Evolutionary conservation across 371 early-diverging fungal genomes (phyloP).

Genomic region (Saksenaea vasiformis): DNA sequence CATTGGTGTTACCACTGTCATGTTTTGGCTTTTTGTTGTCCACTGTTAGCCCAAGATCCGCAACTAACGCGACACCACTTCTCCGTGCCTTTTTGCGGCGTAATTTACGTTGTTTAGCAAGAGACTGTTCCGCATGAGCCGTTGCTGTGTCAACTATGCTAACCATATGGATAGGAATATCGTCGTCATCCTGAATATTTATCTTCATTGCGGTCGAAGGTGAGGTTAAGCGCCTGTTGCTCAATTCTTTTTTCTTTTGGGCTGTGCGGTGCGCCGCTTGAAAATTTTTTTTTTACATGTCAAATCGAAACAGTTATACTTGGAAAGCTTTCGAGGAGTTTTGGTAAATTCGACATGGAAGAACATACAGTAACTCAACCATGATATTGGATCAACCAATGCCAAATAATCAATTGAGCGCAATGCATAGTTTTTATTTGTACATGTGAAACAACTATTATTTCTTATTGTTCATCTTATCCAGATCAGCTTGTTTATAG

Average conservation of each 20-base stretch:
- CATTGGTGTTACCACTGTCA: conserved; percentile 6
- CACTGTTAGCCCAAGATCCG: conserved; percentile 14
- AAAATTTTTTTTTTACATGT: too few relatives aligned
- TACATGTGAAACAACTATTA: background rate
- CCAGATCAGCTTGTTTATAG: conserved; percentile 76
- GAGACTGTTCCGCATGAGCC: conserved; percentile 36
- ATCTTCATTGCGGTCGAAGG: conserved; percentile 12
- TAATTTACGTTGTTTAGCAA: conserved; percentile 28
- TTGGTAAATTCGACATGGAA: too few relatives aligned
- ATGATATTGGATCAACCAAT: too few relatives aligned
- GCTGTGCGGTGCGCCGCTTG: too few relatives aligned
- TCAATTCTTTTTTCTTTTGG: too few relatives aligned
- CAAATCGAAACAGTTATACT: too few relatives aligned
- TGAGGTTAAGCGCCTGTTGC: too few relatives aligned
- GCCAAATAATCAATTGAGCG: too few relatives aligned
- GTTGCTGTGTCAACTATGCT: conserved; percentile 33
- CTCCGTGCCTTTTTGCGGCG: conserved; percentile 16
- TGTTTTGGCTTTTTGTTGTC: conserved; percentile 5
- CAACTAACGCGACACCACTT: conserved; percentile 9
- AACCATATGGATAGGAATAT: conserved; percentile 54
- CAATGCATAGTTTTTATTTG: too few relatives aligned
- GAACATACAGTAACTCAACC: too few relatives aligned
- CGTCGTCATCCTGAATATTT: conserved; percentile 41
- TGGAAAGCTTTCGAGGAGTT: too few relatives aligned
- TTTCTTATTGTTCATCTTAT: conserved; percentile 7